A percentile compares a stretch with the other conserved stretches of the same genome.
These are phyloP conservation scores for Zygosaccharomyces rouxii DNA, from an alignment of 805 yeast species.

Conservation along the genomic window DNA sequence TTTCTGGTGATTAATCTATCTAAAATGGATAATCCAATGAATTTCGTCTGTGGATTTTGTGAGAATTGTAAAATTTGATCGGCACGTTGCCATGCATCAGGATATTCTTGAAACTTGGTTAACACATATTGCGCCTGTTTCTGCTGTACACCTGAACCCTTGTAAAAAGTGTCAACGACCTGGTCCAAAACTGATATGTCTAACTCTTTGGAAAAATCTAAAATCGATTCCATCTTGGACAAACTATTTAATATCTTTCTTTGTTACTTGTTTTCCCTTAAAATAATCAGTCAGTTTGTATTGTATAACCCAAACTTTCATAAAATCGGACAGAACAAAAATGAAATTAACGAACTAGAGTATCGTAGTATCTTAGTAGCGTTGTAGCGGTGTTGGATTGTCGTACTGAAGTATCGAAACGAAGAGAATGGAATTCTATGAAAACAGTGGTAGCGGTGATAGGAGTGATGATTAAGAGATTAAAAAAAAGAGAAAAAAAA, in stretches of 20 bases:
- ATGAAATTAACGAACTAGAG: neutral
- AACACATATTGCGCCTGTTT: conserved; percentile 66
- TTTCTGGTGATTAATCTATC: conserved; percentile 86
- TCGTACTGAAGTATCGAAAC: no score
- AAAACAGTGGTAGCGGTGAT: neutral
- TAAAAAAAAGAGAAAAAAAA: neutral
- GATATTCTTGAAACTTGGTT: conserved; percentile 84
- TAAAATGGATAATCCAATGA: conserved; percentile 83
- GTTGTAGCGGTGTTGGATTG: neutral
- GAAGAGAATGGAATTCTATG: neutral
- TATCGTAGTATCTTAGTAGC: neutral
- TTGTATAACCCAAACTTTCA: neutral
- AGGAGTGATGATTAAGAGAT: neutral
- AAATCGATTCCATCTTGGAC: conserved; percentile 70
- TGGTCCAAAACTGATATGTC: conserved; percentile 77
- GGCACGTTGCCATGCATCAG: conserved; percentile 93
- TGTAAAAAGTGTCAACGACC: conserved; percentile 79
- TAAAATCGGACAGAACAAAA: neutral
- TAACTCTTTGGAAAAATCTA: conserved; percentile 80
- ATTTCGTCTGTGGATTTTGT: conserved; percentile 80
- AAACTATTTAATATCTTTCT: neutral
- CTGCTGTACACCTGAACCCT: conserved; percentile 65
- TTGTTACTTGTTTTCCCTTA: neutral
- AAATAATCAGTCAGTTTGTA: neutral
- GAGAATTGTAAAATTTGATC: conserved; percentile 82